Evolutionary conservation across 768 basidiomycete species (phyloP).

Genomic region (Agaricus sinodeliciosus): DNA sequence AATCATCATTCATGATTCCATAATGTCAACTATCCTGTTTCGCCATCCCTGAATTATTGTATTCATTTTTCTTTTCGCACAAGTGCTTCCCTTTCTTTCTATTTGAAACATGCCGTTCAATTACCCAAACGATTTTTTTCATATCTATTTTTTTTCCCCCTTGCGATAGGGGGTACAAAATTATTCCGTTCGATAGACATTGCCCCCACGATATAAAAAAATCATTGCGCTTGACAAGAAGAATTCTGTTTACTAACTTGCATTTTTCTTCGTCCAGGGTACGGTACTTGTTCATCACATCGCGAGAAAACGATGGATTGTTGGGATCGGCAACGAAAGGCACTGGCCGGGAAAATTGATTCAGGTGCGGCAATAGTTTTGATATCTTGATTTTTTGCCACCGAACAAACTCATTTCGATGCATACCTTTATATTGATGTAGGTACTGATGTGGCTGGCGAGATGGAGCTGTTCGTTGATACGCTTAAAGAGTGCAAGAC

Average conservation of each 20-base stretch:
- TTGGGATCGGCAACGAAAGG: conserved; percentile 48
- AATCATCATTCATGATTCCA: not conserved
- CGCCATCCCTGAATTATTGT: conserved; percentile 1
- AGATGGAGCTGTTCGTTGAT: conserved; percentile 52
- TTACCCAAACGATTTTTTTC: not conserved
- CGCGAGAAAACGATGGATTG: conserved; percentile 30
- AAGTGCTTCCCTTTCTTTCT: too few relatives aligned
- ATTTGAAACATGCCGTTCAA: too few relatives aligned
- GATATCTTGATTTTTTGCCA: not conserved
- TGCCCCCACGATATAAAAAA: too few relatives aligned
- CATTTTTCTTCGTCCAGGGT: conserved; percentile 28
- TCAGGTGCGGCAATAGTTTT: conserved; percentile 32
- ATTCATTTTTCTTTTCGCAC: too few relatives aligned
- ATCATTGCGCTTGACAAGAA: not conserved
- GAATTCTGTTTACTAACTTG: not conserved
- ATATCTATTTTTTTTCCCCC: not conserved
- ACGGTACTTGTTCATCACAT: conserved; percentile 56
- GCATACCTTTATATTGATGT: not conserved
- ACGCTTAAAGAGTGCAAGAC: conserved; percentile 40
- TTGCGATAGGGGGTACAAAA: not conserved
- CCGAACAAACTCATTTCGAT: not conserved
- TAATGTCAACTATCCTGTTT: conserved; percentile 5
- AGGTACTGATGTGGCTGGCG: conserved; percentile 64
- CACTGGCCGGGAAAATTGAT: conserved; percentile 41
- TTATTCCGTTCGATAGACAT: too few relatives aligned